Evolutionary conservation across 2,329 filamentous ascomycete species (phyloP), one percentile per base, ranked within the genome.

Genomic region (Ophiostoma australiae): DNA sequence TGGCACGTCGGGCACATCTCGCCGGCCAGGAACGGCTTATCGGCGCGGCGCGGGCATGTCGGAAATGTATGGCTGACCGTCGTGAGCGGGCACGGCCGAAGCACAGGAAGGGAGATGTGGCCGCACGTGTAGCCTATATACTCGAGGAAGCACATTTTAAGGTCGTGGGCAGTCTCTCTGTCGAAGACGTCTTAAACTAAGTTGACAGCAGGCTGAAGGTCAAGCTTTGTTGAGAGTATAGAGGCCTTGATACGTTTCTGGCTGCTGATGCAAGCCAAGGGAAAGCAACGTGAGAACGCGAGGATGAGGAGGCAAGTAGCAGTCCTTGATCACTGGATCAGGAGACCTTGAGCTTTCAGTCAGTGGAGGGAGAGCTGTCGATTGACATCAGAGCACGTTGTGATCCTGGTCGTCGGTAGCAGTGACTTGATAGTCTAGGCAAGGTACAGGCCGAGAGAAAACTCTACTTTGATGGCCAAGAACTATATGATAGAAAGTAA

Each of bases 51-150:
- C 3, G 74, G 61, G 71, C 81, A 83, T 37, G 78, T 74, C 0
- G 80, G 80, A 70, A 80, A 80, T 37, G 74, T 78, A 72, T 79
- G 76, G 5, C 76, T 72, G 4, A 77, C 75, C 0, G 82, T 83
- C 0, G 81, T 82, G 72, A 82, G 67, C 0, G 84, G 83, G 72
- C 84, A 85, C 2, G 78, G 76, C 0, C 81, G 79, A 67, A 83
- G 77, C 13, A 81, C 77, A 0, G 79, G 77, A 4, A 80, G 58
- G 7, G 80, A 81, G 67, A 80, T 80, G 76, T 85, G 84, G 20
- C 83, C 84, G 75, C 84, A 85, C 44, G 76, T 80, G 76, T 83
- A 85, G 70, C 79, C 80, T 67, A 83, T 75, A 73, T 78, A 84
- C 74, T 84, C 81, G 41, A 78, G 77, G 75, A 83, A 79, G 74